A percentile compares a stretch with the other conserved stretches of the same genome.
These are phyloP conservation scores for Umbellularia californica DNA, from an alignment of 164 flowering plant species.

Conservation along the genomic window DNA sequence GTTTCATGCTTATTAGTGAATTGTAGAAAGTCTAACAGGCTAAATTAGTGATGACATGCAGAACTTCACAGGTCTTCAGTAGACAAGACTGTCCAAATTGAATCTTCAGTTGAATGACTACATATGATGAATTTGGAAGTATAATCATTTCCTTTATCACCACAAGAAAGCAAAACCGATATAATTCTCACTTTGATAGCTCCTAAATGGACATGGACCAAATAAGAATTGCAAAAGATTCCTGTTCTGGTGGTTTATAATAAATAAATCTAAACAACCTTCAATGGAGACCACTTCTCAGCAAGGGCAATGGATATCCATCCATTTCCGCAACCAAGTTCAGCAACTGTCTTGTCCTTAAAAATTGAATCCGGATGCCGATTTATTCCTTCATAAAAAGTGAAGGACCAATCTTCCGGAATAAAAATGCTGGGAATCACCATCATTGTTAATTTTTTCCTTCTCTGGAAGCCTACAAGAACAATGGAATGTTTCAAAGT, in stretches of 20 bases:
- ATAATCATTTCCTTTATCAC: not conserved
- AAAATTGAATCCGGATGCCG: slow-evolving; percentile 86
- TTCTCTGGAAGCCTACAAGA: slow-evolving; percentile 49
- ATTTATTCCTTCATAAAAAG: slow-evolving; percentile 92
- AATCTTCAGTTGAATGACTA: not conserved
- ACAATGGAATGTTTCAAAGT: not conserved
- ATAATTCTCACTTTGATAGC: not conserved
- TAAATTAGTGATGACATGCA: not conserved
- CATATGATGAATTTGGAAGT: not conserved
- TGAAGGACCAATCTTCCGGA: slow-evolving; percentile 98
- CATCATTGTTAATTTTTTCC: slow-evolving; percentile 82
- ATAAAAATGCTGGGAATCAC: slow-evolving; percentile 93
- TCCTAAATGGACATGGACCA: not conserved
- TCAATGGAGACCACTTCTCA: slow-evolving; percentile 83
- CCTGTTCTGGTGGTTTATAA: not conserved
- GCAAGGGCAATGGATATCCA: slow-evolving; percentile 98
- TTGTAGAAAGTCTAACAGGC: not conserved
- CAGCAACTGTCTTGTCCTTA: slow-evolving; percentile 83
- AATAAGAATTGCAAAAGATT: not conserved
- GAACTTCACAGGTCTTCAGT: not conserved
- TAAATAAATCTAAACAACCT: slow-evolving; percentile 37
- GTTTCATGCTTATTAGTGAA: not conserved
- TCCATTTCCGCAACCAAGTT: slow-evolving; percentile 98
- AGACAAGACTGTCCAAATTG: not conserved
- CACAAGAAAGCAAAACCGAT: not conserved